Percentiles rank a stretch among this genome's conserved stretches.
These are phyloP conservation scores for Gossypium australe DNA, from an alignment of 345 rosid genomes.

Conservation along the genomic window DNA sequence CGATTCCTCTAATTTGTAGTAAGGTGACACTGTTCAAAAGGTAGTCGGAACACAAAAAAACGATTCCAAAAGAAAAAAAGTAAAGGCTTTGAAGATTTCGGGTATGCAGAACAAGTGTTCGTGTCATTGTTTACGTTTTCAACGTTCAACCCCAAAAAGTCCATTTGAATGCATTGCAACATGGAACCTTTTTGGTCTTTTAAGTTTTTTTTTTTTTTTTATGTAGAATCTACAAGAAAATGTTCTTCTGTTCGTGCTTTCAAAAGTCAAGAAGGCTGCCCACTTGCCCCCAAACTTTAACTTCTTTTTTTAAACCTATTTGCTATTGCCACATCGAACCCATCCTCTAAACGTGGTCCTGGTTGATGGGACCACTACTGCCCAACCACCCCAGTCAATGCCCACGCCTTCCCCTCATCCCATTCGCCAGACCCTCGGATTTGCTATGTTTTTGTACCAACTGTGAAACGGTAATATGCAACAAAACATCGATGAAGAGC, in stretches of 20 bases:
- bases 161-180: background rate
- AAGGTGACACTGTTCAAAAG: background rate
- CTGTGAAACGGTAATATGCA: too few species aligned
- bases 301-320: background rate
- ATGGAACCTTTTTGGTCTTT: constrained; percentile 3
- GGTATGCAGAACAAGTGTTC: background rate
- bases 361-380: background rate
- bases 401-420: background rate
- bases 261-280: background rate
- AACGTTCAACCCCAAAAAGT: background rate
- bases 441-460: too few species aligned
- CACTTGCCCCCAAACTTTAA: background rate
- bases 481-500: too few species aligned
- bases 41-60: background rate
- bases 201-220: background rate
- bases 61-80: background rate
- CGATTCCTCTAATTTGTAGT: background rate
- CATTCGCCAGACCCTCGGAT: background rate
- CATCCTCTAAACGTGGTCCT: constrained; percentile 2
- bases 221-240: background rate
- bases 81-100: background rate
- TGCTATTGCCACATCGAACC: background rate
- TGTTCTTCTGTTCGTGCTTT: background rate
- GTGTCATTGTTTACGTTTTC: background rate
- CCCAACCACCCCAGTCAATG: background rate